Conservation (phyloP, 2,329 filamentous ascomycete genomes). For the Nothomitra cinnamomea region DNA sequence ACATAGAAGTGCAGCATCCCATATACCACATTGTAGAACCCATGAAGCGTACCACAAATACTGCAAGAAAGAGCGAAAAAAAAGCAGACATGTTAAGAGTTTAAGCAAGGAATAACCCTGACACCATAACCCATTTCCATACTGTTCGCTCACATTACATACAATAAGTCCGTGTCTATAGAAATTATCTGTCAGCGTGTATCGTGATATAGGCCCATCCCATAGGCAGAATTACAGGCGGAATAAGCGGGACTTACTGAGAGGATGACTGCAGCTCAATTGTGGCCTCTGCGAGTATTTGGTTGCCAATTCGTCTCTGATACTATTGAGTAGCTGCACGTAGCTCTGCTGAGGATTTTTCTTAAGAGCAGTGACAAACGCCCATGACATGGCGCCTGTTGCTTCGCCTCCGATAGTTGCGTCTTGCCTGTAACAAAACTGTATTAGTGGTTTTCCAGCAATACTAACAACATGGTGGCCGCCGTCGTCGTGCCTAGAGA, state of each 20-base stretch:
- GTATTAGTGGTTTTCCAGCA: not conserved
- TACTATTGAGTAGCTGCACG: conserved; percentile 85
- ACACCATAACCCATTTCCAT: not conserved
- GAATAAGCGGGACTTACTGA: conserved; percentile 47
- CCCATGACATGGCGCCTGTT: conserved; percentile 96
- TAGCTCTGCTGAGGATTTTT: conserved; percentile 94
- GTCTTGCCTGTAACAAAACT: conserved; percentile 48
- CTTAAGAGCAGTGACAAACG: conserved; percentile 80
- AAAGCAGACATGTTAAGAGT: not conserved
- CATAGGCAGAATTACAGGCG: not conserved
- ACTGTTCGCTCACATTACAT: conserved; percentile 40
- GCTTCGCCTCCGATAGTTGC: conserved; percentile 76
- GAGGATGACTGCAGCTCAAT: conserved; percentile 84
- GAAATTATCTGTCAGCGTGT: conserved; percentile 1
- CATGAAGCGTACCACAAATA: not conserved
- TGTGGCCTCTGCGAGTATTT: conserved; percentile 95
- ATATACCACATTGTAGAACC: not conserved
- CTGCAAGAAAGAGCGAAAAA: not conserved
- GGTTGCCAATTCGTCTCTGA: conserved; percentile 69
- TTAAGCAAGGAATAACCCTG: not conserved
- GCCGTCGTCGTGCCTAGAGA: too few species aligned
- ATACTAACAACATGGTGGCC: too few species aligned
- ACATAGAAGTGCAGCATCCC: not conserved
- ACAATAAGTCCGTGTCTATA: conserved; percentile 46
- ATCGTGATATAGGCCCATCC: not conserved